phyloP scores from a whole-genome alignment of 2,329 filamentous ascomycete genomes.

The Alternaria panax region DNA sequence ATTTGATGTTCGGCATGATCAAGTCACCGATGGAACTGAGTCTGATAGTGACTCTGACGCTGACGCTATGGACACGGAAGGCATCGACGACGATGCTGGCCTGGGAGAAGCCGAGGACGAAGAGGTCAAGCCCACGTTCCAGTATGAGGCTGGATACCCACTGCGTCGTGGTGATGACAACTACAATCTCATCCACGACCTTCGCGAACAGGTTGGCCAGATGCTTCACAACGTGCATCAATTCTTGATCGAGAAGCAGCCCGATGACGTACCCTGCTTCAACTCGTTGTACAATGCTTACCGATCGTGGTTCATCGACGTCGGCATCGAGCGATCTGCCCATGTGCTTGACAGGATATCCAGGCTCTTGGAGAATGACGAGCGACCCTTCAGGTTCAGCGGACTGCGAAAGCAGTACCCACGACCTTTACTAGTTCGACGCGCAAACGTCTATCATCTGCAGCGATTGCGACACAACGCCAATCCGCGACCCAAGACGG shows the following conservation, averaged over 20 bases:
- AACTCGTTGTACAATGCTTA: constrained; percentile 92
- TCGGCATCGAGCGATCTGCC: constrained; percentile 93
- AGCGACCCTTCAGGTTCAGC: constrained; percentile 91
- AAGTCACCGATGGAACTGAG: constrained; percentile 51
- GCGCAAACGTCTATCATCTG: constrained; percentile 93
- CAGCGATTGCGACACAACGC: constrained; percentile 95
- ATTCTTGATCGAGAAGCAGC: constrained; percentile 83
- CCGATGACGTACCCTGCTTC: constrained; percentile 96
- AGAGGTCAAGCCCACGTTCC: constrained; percentile 83
- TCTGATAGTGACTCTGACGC: constrained; percentile 58
- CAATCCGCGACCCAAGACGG: constrained; percentile 83
- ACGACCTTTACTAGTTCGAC: constrained; percentile 86
- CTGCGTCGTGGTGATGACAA: constrained; percentile 65
- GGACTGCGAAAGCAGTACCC: constrained; percentile 93
- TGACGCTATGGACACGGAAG: constrained; percentile 54
- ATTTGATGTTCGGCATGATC: constrained; percentile 72
- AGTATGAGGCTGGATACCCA: constrained; percentile 87
- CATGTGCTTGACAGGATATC: constrained; percentile 89
- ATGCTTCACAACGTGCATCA: constrained; percentile 83
- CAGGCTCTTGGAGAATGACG: constrained; percentile 83
- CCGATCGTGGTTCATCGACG: constrained; percentile 95
- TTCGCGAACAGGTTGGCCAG: constrained; percentile 81
- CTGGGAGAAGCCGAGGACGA: constrained; percentile 78
- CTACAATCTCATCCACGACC: constrained; percentile 79
- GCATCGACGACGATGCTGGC: constrained; percentile 58